These are phyloP conservation scores for Aspergillus flavus DNA, from an alignment of 2,329 filamentous ascomycete genomes.

Conservation along the genomic window DNA sequence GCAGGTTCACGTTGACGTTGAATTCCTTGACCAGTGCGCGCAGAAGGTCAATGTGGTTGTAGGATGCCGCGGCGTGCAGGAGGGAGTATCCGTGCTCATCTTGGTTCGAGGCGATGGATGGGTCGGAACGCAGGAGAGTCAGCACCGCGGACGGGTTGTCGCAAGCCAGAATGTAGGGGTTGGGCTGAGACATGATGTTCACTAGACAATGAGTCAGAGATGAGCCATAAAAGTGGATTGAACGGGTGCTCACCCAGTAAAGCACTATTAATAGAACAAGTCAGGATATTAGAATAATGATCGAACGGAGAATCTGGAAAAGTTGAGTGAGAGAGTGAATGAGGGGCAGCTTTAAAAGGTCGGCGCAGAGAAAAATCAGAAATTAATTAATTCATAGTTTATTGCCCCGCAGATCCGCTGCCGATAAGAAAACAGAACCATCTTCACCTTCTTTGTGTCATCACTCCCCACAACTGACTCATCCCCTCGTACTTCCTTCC, in stretches of 20 bases:
- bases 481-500: background rate
- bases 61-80: conserved; percentile 89
- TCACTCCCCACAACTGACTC: background rate
- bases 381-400: background rate
- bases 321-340: background rate
- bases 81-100: conserved; percentile 94
- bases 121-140: conserved; percentile 71
- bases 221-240: background rate
- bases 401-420: background rate
- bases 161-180: conserved; percentile 75
- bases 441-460: background rate
- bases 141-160: conserved; percentile 77
- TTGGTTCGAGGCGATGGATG: conserved; percentile 74
- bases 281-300: background rate
- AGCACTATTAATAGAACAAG: background rate
- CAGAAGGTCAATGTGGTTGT: conserved; percentile 81
- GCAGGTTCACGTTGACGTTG: conserved; percentile 75
- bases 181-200: conserved; percentile 47
- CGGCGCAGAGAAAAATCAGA: background rate
- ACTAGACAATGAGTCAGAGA: conserved; percentile 14
- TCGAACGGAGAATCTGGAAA: background rate
- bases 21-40: conserved; percentile 75
- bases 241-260: too few relatives aligned
- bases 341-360: background rate
- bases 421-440: background rate